Evolutionary conservation across 2,329 filamentous ascomycete genomes (phyloP), one percentile per base, ranked within the genome.

Genomic region (Clonostachys byssicola): DNA sequence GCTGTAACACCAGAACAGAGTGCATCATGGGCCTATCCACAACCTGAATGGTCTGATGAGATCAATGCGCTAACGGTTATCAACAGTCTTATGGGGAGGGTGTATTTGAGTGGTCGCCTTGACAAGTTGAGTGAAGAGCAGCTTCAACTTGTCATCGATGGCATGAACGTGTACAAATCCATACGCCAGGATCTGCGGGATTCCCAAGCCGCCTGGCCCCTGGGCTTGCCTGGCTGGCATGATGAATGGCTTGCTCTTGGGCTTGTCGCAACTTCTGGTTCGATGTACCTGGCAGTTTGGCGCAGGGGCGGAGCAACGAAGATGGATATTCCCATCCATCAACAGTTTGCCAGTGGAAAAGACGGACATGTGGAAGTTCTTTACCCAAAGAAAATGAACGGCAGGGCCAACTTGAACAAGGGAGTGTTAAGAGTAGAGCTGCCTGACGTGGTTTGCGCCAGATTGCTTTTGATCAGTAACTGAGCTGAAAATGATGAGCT

Each of bases 11-110:
- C 65, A 0, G 65, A 68, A 42, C 64, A 67, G 46, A 54, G 62
- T 14, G 64, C 61, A 1, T 54, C 53, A 4, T 68, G 65, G 65
- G 61, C 59, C 6, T 68, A 68, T 47, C 65, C 65, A 0, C 63
- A 68, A 45, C 49, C 54, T 0, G 53, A 52, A 3, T 67, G 63
- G 62, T 49, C 50, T 9, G 62, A 64, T 16, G 65, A 67, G 49
- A 56, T 49, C 2, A 68, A 67, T 45, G 62, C 59, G 0, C 40
- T 67, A 20, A 64, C 63, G 0, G 60, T 68, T 3, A 54, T 65
- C 8, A 68, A 66, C 35, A 60, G 57, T 35, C 44, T 67, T 1
- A 54, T 67, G 0, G 64, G 63, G 0, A 56, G 63, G 0, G 47
- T 65, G 0, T 59, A 66, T 47, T 54, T 67, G 1, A 62, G 60